Conservation (phyloP, 495 filamentous ascomycete genomes). For the Choiromyces venosus region DNA sequence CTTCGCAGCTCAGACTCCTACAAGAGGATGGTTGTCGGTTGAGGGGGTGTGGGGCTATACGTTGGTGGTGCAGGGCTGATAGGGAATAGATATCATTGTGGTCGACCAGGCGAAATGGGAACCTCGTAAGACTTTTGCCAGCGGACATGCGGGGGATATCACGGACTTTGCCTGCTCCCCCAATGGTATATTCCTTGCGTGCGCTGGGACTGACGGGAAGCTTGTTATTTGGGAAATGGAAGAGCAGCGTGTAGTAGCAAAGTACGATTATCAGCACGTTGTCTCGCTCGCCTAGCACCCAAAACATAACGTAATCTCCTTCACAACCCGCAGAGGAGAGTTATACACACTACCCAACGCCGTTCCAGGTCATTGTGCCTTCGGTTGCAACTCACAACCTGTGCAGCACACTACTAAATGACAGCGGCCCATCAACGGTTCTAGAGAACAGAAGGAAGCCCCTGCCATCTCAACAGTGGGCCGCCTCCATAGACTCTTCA, state of each 20-base stretch:
- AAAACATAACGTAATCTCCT: slow-evolving; percentile 74
- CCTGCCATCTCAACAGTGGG: slow-evolving; percentile 17
- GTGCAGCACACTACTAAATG: slow-evolving; percentile 63
- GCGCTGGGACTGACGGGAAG: slow-evolving; percentile 74
- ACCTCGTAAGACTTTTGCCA: slow-evolving; percentile 67
- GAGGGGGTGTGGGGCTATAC: slow-evolving; percentile 11
- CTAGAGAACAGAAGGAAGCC: slow-evolving; percentile 18
- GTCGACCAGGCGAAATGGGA: slow-evolving; percentile 82
- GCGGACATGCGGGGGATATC: slow-evolving; percentile 77
- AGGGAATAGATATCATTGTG: slow-evolving; percentile 63
- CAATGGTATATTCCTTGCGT: slow-evolving; percentile 81
- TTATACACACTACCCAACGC: slow-evolving; percentile 81
- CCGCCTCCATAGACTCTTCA: slow-evolving; percentile 41
- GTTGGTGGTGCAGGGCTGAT: neutral
- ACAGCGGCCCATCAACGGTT: neutral
- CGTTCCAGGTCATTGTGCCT: slow-evolving; percentile 59
- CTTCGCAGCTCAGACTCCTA: slow-evolving; percentile 78
- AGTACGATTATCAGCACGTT: slow-evolving; percentile 70
- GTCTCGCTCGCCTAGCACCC: slow-evolving; percentile 89
- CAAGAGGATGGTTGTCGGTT: slow-evolving; percentile 43
- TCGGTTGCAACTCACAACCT: slow-evolving; percentile 54
- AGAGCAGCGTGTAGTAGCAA: slow-evolving; percentile 67
- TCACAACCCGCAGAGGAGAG: slow-evolving; percentile 85
- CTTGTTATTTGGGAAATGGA: slow-evolving; percentile 84
- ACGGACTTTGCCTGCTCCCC: slow-evolving; percentile 88